Percentiles rank a stretch among this genome's conserved stretches.
Evolutionary conservation across 495 filamentous ascomycete genomes (phyloP).

Genomic region (Tuber brumale): DNA sequence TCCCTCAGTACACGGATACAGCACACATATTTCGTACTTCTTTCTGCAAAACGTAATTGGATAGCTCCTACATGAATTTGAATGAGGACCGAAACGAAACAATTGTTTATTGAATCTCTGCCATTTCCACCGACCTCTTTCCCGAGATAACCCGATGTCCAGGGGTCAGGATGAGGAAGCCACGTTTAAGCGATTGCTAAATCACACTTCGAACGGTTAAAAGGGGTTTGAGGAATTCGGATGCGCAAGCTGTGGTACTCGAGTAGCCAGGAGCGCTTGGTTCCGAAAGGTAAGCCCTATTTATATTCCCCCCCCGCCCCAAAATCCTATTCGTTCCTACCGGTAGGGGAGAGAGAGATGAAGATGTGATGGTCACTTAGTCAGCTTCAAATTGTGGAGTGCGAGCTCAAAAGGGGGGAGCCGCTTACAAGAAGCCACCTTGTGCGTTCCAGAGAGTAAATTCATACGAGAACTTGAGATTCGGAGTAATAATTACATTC

Average conservation of each 20-base stretch:
- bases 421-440: neutral
- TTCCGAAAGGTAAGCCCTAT: neutral
- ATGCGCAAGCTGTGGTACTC: neutral
- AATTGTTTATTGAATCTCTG: neutral
- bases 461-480: neutral
- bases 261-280: neutral
- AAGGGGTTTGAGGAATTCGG: neutral
- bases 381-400: neutral
- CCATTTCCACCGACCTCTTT: neutral
- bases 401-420: neutral
- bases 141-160: neutral
- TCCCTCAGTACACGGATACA: neutral
- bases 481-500: neutral
- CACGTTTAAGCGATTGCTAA: neutral
- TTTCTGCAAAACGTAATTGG: neutral
- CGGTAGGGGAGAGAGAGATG: no score
- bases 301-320: neutral
- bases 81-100: slow-evolving; percentile 1
- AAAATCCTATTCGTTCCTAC: neutral
- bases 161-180: neutral
- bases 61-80: slow-evolving; percentile 1
- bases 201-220: neutral
- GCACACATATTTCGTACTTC: neutral
- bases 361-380: neutral
- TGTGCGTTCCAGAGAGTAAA: neutral